Base-by-base conservation (phyloP, 345 rosid species). In the Citrus reticulata region DNA sequence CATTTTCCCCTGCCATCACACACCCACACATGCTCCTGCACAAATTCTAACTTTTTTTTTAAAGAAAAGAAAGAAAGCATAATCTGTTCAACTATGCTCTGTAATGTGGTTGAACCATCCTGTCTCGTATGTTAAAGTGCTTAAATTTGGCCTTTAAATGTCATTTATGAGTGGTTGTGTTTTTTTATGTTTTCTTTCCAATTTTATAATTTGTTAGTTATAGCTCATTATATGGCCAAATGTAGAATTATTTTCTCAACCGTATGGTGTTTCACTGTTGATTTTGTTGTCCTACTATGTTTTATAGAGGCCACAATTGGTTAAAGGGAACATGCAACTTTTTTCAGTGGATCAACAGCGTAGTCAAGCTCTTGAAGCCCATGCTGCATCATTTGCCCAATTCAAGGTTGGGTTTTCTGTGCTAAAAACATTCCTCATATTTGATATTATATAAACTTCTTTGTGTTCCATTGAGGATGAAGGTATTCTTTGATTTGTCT, bases 281-380 rank as follows among this genome's bases (percentile, higher is more conserved):
- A 58, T 39, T 67, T 81, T 29, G 57, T 59, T 72, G 64, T 54
- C 37, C 73, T 61, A 63, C 51, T 42, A 25, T 74, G 60, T 58
- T 84, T 75, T 88, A 55, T 79, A 95, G 99, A 88, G 91, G 88
- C 90, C 93, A 75, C 95, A 93, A 90, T 77, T 96, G 80, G 97
- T 96, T 55, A 96, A 93, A 82, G 98, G 98, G 81, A 94, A 90
- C 78, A 93, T 94, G 98, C 98, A 93, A 84, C 97, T 93, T 82
- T 93, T 90, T 83, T 96, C 98, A 37, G 89, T 94, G 74, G 98
- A 96, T 61, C 98, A 96, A 88, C 98, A 97, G 88, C 98, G 98
- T 39, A 97, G 98, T 87, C 99, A 97, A 88, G 95, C 95, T 63
- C 95, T 97, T 81, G 99, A 97, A 85, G 99, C 98, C 42, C 99